Evolutionary conservation across 2,329 filamentous ascomycete genomes (phyloP), one percentile per base, ranked within the genome.

Genomic region (Parascedosporium putredinis): DNA sequence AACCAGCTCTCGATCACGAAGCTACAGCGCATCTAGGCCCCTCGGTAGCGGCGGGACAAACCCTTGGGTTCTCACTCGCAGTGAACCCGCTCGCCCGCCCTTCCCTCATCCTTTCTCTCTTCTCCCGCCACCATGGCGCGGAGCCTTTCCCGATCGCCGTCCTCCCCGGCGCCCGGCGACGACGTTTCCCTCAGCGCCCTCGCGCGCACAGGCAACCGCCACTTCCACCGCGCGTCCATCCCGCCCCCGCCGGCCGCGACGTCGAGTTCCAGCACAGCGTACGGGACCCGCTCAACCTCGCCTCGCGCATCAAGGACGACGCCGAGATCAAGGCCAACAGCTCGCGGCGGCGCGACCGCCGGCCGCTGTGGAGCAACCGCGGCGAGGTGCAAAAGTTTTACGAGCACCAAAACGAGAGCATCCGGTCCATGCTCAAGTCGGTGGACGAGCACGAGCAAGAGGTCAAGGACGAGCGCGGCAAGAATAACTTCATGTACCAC

Each of bases 371-470:
- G 50, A 46, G 58, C 55, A n/a, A 54, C 57, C 50, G 48, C 53
- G 10, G 55, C 54, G 36, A 45, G 50, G 64, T 97, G 14, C 77
- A 86, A 59, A 78, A 80, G 47, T 97, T 96, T 70, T 97, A 97
- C 73, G 79, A 88, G 63, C 75, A 76, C 25, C 91, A 98, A 63
- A 98, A 98, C 63, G 87, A 90, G 64, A 90, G 88, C 58, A 98
- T 98, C 56, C 81, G 95, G 69, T 81, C 88, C 9, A 78, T 96
- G 68, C 75, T 97, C 56, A 96, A 95, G 69, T 84, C 86, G 2
- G 91, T 97, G 2, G 88, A 95, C 60, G 88, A 96, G 61, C 93
- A 97, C 67, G 75, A 86, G 16, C 81, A 83, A 31, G 83, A 88
- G 45, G 90, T 90, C 31, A 83, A 80, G 55, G 85, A 94, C 58